Evolutionary conservation across 257 asterid species (phyloP).

Genomic region (Forsythia viridissima): DNA sequence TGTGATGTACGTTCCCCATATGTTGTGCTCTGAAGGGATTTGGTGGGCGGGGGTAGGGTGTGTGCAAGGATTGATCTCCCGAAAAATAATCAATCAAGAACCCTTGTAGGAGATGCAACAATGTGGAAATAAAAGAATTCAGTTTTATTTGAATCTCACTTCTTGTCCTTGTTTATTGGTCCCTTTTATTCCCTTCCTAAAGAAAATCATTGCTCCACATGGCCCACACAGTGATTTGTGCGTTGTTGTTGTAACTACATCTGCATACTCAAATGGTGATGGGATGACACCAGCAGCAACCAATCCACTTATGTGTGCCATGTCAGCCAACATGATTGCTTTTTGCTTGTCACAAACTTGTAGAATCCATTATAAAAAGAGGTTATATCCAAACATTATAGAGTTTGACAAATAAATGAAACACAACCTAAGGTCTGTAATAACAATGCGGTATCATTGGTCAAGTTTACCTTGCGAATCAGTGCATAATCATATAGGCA

Average conservation of each 20-base stretch:
- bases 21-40: not conserved
- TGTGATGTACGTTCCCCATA: not conserved
- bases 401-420: not conserved
- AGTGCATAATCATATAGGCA: constrained; percentile 88
- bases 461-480: constrained; percentile 69
- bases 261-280: constrained; percentile 93
- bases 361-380: constrained; percentile 23
- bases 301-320: constrained; percentile 98
- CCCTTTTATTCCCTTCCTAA: constrained; percentile 87
- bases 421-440: not conserved
- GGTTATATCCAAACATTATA: not conserved
- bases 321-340: constrained; percentile 86
- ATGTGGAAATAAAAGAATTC: not conserved
- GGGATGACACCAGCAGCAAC: constrained; percentile 99
- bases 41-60: not conserved
- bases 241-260: constrained; percentile 96
- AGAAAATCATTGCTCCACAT: constrained; percentile 98
- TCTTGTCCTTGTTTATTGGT: constrained; percentile 86
- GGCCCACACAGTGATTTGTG: constrained; percentile 98
- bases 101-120: not conserved
- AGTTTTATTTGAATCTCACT: constrained; percentile 47
- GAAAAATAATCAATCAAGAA: not conserved
- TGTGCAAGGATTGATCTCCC: not conserved
- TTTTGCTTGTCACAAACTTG: constrained; percentile 97
- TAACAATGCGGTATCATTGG: not conserved